phyloP scores from a whole-genome alignment of 2,329 filamentous ascomycete species.

The Xylaria sp. region DNA sequence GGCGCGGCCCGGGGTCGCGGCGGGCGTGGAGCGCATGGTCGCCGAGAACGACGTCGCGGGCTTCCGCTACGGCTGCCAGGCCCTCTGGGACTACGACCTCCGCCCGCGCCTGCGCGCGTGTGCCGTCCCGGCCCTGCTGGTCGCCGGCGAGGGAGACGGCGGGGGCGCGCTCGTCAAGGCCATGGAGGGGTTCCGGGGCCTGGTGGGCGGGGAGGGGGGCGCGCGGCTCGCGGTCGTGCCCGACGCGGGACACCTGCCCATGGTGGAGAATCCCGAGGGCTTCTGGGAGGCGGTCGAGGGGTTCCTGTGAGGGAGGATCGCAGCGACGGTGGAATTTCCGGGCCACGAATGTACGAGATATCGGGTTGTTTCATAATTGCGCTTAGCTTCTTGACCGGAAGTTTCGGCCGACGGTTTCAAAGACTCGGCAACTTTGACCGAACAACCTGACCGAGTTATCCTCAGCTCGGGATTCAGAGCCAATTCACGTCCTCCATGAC shows the following conservation, averaged over 20 bases:
- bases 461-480: no score
- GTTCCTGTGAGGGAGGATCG: conserved; percentile 52
- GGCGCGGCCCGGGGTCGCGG: conserved; percentile 49
- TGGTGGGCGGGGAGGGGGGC: conserved; percentile 57
- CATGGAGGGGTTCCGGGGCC: conserved; percentile 73
- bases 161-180: conserved; percentile 71
- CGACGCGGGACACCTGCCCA: conserved; percentile 77
- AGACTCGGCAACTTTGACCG: no score
- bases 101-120: conserved; percentile 56
- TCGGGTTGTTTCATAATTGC: no score
- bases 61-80: conserved; percentile 68
- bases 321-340: no score
- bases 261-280: conserved; percentile 72
- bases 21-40: conserved; percentile 69
- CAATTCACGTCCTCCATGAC: no score
- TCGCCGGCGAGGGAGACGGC: conserved; percentile 74
- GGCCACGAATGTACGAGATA: no score
- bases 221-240: conserved; percentile 67
- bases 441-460: no score
- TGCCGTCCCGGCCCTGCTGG: conserved; percentile 64
- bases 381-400: no score
- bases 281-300: conserved; percentile 66
- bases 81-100: conserved; percentile 73
- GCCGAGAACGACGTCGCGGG: conserved; percentile 69
- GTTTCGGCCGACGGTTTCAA: no score